Conservation (phyloP, 2,329 filamentous ascomycete species). For the Pseudopyricularia cyperi region DNA sequence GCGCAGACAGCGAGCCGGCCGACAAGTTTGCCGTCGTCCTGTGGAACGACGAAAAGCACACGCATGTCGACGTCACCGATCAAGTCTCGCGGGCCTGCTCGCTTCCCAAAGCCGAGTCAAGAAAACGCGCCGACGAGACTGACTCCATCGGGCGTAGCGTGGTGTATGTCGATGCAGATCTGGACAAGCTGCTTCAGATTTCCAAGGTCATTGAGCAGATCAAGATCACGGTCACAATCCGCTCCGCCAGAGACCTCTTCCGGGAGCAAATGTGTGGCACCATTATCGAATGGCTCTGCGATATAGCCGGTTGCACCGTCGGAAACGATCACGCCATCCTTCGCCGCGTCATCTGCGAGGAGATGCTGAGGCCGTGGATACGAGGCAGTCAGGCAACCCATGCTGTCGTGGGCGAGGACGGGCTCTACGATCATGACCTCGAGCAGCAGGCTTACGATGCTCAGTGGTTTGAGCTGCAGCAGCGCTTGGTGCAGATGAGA, state of each 20-base stretch:
- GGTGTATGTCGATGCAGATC: slow-evolving; percentile 60
- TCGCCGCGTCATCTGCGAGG: slow-evolving; percentile 74
- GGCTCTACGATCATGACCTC: slow-evolving; percentile 68
- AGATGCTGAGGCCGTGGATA: slow-evolving; percentile 78
- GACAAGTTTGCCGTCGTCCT: slow-evolving; percentile 74
- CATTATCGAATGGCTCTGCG: slow-evolving; percentile 89
- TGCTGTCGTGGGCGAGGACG: slow-evolving; percentile 60
- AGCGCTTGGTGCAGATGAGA: not conserved
- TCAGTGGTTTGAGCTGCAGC: not conserved
- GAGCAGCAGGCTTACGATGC: slow-evolving; percentile 30
- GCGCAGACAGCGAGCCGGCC: slow-evolving; percentile 49
- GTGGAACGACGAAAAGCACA: slow-evolving; percentile 99
- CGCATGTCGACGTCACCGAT: slow-evolving; percentile 76
- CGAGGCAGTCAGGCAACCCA: slow-evolving; percentile 76
- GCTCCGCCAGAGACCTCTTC: slow-evolving; percentile 88
- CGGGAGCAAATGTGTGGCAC: slow-evolving; percentile 97
- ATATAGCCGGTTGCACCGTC: slow-evolving; percentile 82
- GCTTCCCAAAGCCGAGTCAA: slow-evolving; percentile 54
- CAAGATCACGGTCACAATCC: slow-evolving; percentile 88
- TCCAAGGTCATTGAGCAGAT: slow-evolving; percentile 87
- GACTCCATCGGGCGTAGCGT: slow-evolving; percentile 81
- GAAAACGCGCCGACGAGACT: slow-evolving; percentile 70
- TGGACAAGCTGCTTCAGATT: slow-evolving; percentile 61
- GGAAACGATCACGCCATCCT: slow-evolving; percentile 69
- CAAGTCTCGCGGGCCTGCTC: slow-evolving; percentile 85